Conservation (phyloP, 2,329 filamentous ascomycete genomes). For the Talaromyces albobiverticillius region DNA sequence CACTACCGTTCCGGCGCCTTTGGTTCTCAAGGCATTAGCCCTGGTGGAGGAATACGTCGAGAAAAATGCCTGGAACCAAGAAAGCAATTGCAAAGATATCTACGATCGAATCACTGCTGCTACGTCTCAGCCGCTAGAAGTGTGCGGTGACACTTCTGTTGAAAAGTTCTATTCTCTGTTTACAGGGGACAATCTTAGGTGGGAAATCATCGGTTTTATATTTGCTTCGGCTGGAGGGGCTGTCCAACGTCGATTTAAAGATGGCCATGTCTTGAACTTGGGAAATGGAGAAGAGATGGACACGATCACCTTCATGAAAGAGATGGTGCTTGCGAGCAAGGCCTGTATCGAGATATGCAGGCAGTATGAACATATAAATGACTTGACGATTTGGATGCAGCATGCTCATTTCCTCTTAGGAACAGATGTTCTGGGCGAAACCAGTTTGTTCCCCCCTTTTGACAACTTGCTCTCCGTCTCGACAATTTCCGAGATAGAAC, state of each 20-base stretch:
- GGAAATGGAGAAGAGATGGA: slow-evolving; percentile 13
- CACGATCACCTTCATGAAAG: slow-evolving; percentile 14
- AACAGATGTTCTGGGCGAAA: slow-evolving; percentile 16
- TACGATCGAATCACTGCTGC: slow-evolving; percentile 9
- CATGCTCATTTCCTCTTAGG: slow-evolving; percentile 17
- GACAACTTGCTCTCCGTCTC: neutral
- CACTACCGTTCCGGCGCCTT: slow-evolving; percentile 4
- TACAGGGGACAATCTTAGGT: slow-evolving; percentile 19
- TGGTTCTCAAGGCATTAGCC: slow-evolving; percentile 7
- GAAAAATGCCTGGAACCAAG: slow-evolving; percentile 4
- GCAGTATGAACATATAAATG: slow-evolving; percentile 9
- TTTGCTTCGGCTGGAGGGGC: slow-evolving; percentile 20
- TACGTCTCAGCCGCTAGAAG: slow-evolving; percentile 3
- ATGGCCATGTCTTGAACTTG: slow-evolving; percentile 4
- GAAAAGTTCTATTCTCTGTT: slow-evolving; percentile 10
- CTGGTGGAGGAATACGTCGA: slow-evolving; percentile 6
- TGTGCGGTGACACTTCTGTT: neutral
- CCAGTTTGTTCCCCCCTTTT: slow-evolving; percentile 12
- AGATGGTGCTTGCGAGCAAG: slow-evolving; percentile 21
- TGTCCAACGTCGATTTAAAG: slow-evolving; percentile 3
- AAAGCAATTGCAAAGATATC: slow-evolving; percentile 3
- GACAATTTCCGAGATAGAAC: neutral
- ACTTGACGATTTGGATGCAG: slow-evolving; percentile 21
- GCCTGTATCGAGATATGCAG: slow-evolving; percentile 18
- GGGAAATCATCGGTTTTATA: slow-evolving; percentile 24